Evolutionary conservation across 495 filamentous ascomycete genomes (phyloP), one percentile per base, ranked within the genome.

Genomic region (Penicillium daleae): DNA sequence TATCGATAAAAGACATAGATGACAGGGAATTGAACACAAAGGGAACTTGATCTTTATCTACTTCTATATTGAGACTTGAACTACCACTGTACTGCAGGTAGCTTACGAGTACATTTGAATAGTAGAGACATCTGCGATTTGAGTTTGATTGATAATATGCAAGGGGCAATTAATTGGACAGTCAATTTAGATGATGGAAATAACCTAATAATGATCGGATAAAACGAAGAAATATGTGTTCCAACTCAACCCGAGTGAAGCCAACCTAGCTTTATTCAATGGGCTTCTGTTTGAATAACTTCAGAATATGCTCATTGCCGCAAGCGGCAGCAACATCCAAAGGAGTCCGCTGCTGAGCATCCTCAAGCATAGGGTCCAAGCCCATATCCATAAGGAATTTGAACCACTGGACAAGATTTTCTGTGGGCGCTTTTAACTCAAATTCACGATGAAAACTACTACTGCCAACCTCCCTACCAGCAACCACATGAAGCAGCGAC

Each of bases 271-370:
- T 31, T 51, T 33, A 40, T 22, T 35, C 52, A 8, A 40, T 37
- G 26, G 49, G 49, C 57, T 61, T 44, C 33, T 19, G 15, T 29
- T 61, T 51, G 70, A 71, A 76, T 55, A 76, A 40, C 42, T 63
- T 71, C 65, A 77, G 57, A 64, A 78, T 72, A 48, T 66, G 60
- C 8, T 72, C 62, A 66, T 74, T 74, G 32, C 59, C 74, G 66
- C 64, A 72, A 31, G 72, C 71, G 61, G 71, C 73, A 29, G 75
- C 76, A 26, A 74, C 63, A 72, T 79, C 74, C 61, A 76, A 59
- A 37, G 67, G 59, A 46, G 72, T 75, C 26, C 70, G 62, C 51
- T 71, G 63, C 22, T 46, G 57, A 13, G 31, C 33, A 66, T 79
- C 73, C 61, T 76, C 75, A 27, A 35, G 19, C 69, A 67, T 72